phyloP scores from a whole-genome alignment of 75 land plant genomes.

The Azolla pinnata region DNA sequence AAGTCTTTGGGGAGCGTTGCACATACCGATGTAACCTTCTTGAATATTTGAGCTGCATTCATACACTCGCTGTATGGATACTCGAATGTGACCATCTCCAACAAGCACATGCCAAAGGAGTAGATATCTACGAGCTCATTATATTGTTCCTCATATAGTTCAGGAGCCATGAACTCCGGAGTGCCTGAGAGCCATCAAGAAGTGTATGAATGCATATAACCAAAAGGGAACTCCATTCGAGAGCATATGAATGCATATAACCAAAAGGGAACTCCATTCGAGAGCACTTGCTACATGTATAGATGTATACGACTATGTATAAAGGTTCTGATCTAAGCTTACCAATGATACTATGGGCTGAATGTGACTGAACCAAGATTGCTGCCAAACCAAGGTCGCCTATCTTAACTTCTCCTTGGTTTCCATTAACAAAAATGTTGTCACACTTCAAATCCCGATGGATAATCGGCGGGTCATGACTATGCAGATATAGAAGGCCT shows the following conservation, averaged over 20 bases:
- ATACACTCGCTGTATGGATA: constrained; percentile 76
- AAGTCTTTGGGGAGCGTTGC: neutral
- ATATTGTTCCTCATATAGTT: constrained; percentile 45
- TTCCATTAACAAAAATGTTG: constrained; percentile 83
- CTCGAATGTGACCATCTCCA: constrained; percentile 76
- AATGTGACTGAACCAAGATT: constrained; percentile 48
- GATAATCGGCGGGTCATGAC: constrained; percentile 65
- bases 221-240: neutral
- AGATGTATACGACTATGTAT: neutral
- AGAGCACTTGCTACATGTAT: neutral
- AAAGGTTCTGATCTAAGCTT: neutral
- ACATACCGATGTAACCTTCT: constrained; percentile 67
- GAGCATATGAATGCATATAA: constrained; percentile 11
- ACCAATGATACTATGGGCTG: constrained; percentile 83
- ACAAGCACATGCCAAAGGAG: constrained; percentile 86
- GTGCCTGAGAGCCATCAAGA: constrained; percentile 19
- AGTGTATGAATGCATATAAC: constrained; percentile 20
- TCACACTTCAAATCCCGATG: constrained; percentile 73
- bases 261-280: neutral
- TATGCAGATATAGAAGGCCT: constrained; percentile 71
- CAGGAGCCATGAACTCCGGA: constrained; percentile 86
- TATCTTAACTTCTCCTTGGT: constrained; percentile 43
- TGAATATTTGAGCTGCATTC: constrained; percentile 68
- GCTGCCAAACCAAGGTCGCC: constrained; percentile 77
- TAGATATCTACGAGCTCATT: constrained; percentile 81